Evolutionary conservation across 441 rosid species (phyloP).

Genomic region (Syzygium syzygioides): DNA sequence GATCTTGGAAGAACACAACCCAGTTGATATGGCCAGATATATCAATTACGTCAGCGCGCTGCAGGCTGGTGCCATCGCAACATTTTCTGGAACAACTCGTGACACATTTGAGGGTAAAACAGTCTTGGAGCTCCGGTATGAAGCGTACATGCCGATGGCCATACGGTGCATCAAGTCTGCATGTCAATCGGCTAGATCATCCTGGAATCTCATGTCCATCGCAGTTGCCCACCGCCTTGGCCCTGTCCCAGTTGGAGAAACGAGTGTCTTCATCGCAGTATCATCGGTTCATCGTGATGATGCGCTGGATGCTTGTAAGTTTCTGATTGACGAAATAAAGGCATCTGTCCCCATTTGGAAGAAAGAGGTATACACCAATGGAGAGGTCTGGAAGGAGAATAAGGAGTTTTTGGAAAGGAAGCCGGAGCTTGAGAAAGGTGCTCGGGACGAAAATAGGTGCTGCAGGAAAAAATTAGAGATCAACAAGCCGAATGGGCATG

Average conservation of each 20-base stretch:
- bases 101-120: slow-evolving; percentile 74
- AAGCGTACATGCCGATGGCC: slow-evolving; percentile 90
- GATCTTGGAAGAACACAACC: slow-evolving; percentile 58
- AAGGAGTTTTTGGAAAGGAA: slow-evolving; percentile 60
- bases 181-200: slow-evolving; percentile 55
- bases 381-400: slow-evolving; percentile 72
- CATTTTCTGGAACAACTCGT: slow-evolving; percentile 82
- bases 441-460: slow-evolving; percentile 6
- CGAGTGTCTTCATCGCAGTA: slow-evolving; percentile 72
- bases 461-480: slow-evolving; percentile 16
- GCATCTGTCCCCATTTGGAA: slow-evolving; percentile 91
- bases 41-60: slow-evolving; percentile 68
- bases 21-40: slow-evolving; percentile 51
- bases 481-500: slow-evolving; percentile 12
- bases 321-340: slow-evolving; percentile 71
- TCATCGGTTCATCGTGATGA: slow-evolving; percentile 79
- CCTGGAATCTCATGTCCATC: slow-evolving; percentile 65
- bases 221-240: slow-evolving; percentile 77
- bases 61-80: slow-evolving; percentile 76
- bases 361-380: slow-evolving; percentile 84
- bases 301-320: slow-evolving; percentile 80
- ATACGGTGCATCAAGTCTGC: slow-evolving; percentile 45
- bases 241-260: slow-evolving; percentile 79
- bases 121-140: slow-evolving; percentile 74
- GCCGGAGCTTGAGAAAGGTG: slow-evolving; percentile 37